phyloP scores from a whole-genome alignment of 1,284 basidiomycete species.

The Trametes sp. region DNA sequence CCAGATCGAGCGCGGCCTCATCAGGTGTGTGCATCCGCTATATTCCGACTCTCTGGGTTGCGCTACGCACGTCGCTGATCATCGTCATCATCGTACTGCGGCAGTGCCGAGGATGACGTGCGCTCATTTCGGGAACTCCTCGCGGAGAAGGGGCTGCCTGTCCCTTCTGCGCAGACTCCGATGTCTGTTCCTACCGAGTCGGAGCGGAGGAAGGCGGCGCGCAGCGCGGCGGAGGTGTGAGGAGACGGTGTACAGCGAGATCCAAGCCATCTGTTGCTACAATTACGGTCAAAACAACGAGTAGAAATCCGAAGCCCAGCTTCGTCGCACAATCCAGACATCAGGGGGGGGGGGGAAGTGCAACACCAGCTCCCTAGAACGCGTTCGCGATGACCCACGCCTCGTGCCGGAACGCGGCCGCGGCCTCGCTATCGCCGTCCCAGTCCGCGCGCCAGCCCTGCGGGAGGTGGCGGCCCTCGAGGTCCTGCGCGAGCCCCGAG shows the following conservation, averaged over 20 bases:
- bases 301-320: conserved; percentile 4
- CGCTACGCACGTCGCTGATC: background rate
- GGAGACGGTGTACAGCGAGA: background rate
- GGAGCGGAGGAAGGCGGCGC: conserved; percentile 23
- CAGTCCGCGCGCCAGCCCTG: conserved; percentile 63
- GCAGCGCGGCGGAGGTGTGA: background rate
- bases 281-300: background rate
- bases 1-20: conserved; percentile 47
- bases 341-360: conserved; percentile 6
- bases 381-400: conserved; percentile 60
- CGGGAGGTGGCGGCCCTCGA: conserved; percentile 49
- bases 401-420: conserved; percentile 64
- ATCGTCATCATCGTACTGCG: no score
- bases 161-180: conserved; percentile 31
- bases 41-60: background rate
- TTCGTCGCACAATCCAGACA: background rate
- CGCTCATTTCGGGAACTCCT: conserved; percentile 38
- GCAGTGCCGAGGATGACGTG: conserved; percentile 38
- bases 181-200: conserved; percentile 34
- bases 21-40: conserved; percentile 35
- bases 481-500: conserved; percentile 63
- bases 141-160: conserved; percentile 28
- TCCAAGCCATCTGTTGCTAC: background rate
- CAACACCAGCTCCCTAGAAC: conserved; percentile 4
- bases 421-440: conserved; percentile 72